phyloP scores from a whole-genome alignment of 331 rosid genomes.

The Rhamnella rubrinervis region DNA sequence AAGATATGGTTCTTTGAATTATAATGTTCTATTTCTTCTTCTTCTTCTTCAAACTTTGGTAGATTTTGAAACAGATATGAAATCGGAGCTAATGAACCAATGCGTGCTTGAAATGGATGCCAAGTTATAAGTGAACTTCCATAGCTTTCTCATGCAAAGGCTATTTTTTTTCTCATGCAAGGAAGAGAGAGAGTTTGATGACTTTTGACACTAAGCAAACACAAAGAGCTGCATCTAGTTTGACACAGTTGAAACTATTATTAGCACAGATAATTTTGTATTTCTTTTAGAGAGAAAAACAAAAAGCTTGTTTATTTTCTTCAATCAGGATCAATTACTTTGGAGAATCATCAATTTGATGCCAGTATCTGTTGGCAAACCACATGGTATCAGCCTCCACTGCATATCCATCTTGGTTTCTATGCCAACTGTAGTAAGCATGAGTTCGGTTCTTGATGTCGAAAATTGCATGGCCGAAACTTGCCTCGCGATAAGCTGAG shows the following conservation, averaged over 20 bases:
- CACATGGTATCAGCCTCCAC: conserved; percentile 64
- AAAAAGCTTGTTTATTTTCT: not conserved
- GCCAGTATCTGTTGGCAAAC: conserved; percentile 58
- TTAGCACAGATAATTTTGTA: too few relatives aligned
- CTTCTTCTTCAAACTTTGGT: too few relatives aligned
- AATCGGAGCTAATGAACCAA: too few relatives aligned
- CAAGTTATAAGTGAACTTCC: too few relatives aligned
- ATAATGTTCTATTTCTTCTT: too few relatives aligned
- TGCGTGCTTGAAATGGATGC: too few relatives aligned
- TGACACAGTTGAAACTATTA: not conserved
- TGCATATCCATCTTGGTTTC: conserved; percentile 55
- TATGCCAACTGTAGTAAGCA: conserved; percentile 70
- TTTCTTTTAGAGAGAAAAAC: too few relatives aligned
- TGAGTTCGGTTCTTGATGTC: conserved; percentile 82
- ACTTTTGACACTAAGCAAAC: not conserved
- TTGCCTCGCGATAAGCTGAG: conserved; percentile 85
- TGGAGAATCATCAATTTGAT: conserved; percentile 61
- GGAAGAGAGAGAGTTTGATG: too few relatives aligned
- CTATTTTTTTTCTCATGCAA: too few relatives aligned
- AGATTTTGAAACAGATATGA: too few relatives aligned
- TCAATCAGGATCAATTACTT: conserved; percentile 6
- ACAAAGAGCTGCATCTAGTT: not conserved
- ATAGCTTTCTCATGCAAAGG: too few relatives aligned
- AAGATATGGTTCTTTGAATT: too few relatives aligned
- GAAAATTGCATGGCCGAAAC: conserved; percentile 84